Percentiles rank a stretch among this genome's conserved stretches.
These are phyloP conservation scores for Ustulina deusta DNA, from an alignment of 2,329 filamentous ascomycete genomes.

Conservation along the genomic window DNA sequence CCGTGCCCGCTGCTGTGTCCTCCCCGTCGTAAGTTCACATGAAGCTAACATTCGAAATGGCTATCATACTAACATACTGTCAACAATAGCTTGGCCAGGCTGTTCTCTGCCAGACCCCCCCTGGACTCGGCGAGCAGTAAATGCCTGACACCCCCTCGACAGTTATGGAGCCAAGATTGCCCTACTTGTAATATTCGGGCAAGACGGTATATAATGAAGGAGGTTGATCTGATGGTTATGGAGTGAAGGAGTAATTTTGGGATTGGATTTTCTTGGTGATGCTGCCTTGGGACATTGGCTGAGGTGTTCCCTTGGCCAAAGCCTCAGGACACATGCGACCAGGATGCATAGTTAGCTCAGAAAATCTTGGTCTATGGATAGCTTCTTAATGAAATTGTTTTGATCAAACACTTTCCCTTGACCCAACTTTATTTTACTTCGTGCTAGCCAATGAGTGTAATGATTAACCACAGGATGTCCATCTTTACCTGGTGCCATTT, in stretches of 20 bases:
- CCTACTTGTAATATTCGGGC: slow-evolving; percentile 1
- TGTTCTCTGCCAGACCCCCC: slow-evolving; percentile 52
- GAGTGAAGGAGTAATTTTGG: slow-evolving; percentile 6
- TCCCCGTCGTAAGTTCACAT: slow-evolving; percentile 56
- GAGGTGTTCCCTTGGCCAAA: slow-evolving; percentile 7
- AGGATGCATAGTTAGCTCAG: slow-evolving; percentile 16
- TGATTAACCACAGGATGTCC: no score
- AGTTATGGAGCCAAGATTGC: neutral
- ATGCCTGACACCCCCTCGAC: slow-evolving; percentile 5
- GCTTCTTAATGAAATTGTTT: slow-evolving; percentile 25
- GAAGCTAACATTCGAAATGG: neutral
- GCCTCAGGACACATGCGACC: neutral
- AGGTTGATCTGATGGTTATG: neutral
- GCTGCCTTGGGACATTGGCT: slow-evolving; percentile 24
- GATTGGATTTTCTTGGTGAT: slow-evolving; percentile 18
- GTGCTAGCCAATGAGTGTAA: neutral
- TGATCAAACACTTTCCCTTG: neutral
- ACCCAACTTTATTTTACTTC: neutral
- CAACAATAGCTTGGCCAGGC: slow-evolving; percentile 47
- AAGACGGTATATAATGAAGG: slow-evolving; percentile 12
- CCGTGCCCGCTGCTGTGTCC: slow-evolving; percentile 64
- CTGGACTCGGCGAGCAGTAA: slow-evolving; percentile 44
- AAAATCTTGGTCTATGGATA: slow-evolving; percentile 26
- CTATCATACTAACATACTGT: neutral
- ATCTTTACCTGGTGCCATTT: no score